Conservation (phyloP, 148 eudicot species). For the Vaccinium myrtillus region DNA sequence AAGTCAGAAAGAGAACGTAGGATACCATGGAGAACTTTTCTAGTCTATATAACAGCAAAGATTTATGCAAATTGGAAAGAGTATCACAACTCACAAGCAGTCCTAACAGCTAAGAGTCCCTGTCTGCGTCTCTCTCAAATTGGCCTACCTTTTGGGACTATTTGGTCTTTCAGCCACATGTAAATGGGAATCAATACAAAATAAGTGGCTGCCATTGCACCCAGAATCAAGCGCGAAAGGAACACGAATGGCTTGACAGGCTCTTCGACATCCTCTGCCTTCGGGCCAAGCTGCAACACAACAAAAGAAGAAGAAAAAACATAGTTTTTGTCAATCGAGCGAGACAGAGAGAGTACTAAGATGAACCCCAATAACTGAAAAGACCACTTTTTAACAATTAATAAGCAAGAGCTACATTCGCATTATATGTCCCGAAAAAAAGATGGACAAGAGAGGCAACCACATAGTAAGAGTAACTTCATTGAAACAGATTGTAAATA, state of each 20-base stretch:
- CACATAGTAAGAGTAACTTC: neutral
- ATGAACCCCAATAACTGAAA: neutral
- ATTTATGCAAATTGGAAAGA: neutral
- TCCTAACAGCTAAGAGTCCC: neutral
- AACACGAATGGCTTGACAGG: constrained; percentile 71
- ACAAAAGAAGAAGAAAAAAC: neutral
- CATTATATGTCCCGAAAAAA: neutral
- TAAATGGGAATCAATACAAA: constrained; percentile 73
- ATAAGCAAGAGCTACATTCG: neutral
- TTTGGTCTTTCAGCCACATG: constrained; percentile 91
- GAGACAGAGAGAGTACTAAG: neutral
- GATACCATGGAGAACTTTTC: neutral
- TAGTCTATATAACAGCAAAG: neutral
- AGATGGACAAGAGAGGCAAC: neutral
- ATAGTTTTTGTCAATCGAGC: neutral
- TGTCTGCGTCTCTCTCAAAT: constrained; percentile 34
- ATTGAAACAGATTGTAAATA: neutral
- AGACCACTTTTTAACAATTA: neutral
- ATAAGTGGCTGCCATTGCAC: constrained; percentile 61
- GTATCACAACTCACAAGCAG: neutral
- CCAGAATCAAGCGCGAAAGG: constrained; percentile 59
- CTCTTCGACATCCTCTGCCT: constrained; percentile 63
- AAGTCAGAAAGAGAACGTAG: neutral
- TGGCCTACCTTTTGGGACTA: constrained; percentile 68
- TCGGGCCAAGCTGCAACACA: constrained; percentile 71